Conservation (phyloP, 2,329 filamentous ascomycete species). For the Neonectria hederae region DNA sequence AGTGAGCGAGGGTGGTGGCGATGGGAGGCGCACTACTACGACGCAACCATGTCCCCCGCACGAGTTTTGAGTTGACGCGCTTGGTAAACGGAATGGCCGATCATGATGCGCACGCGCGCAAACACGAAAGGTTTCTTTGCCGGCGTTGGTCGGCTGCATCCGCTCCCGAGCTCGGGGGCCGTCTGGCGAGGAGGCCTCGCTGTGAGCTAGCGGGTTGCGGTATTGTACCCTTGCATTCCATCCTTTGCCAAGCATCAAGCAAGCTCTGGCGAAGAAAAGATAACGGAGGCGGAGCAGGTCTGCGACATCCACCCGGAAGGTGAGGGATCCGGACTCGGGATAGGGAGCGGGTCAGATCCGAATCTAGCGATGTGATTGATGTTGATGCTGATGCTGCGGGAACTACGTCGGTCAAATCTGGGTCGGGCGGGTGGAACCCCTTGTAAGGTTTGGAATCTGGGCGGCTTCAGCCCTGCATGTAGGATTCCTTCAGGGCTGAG, state of each 20-base stretch:
- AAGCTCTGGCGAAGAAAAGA: no score
- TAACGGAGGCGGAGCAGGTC: slow-evolving; percentile 8
- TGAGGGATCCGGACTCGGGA: slow-evolving; percentile 5
- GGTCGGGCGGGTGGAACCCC: no score
- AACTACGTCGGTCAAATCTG: no score
- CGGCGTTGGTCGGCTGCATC: neutral
- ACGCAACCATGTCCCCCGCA: neutral
- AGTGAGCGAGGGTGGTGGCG: neutral
- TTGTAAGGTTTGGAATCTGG: neutral
- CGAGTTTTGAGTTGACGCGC: neutral
- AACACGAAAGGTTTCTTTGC: neutral
- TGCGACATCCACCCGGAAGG: slow-evolving; percentile 11
- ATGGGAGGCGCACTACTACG: neutral
- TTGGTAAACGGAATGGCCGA: no score
- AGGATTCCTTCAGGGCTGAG: no score
- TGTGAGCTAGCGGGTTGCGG: neutral
- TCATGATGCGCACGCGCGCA: no score
- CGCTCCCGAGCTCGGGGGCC: neutral
- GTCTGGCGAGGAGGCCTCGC: neutral
- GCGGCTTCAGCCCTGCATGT: neutral
- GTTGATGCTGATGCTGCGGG: no score
- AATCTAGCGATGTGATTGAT: no score
- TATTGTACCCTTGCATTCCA: neutral
- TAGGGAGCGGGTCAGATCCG: neutral
- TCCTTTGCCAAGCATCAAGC: neutral